These are phyloP conservation scores for Zygotorulaspora mrakii DNA, from an alignment of 1,139 yeast genomes.

Conservation along the genomic window DNA sequence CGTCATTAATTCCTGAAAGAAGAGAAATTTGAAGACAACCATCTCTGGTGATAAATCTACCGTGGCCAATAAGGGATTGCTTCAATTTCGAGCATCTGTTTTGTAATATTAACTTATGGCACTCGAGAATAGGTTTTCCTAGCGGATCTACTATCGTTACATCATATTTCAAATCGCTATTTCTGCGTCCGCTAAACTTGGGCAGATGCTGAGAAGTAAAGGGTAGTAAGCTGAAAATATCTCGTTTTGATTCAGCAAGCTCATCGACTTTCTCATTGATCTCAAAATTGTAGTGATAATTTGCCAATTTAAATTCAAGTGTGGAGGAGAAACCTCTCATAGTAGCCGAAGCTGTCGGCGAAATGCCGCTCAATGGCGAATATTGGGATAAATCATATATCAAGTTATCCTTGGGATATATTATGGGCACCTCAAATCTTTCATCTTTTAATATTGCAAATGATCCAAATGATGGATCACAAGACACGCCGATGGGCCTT, in stretches of 20 bases:
- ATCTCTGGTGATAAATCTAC: constrained; percentile 9
- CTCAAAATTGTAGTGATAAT: constrained; percentile 7
- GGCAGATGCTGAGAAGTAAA: constrained; percentile 3
- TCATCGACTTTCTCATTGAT: constrained; percentile 1
- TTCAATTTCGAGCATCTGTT: constrained; percentile 18
- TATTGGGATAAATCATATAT: constrained; percentile 47
- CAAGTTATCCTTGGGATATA: constrained; percentile 45
- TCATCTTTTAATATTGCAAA: constrained; percentile 71
- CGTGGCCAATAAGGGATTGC: constrained; percentile 7
- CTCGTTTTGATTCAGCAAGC: not conserved
- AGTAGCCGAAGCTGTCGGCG: constrained; percentile 1
- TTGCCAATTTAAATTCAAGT: constrained; percentile 2
- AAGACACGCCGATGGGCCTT: constrained; percentile 47
- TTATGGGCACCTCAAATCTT: constrained; percentile 50
- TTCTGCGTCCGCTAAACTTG: not conserved
- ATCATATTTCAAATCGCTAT: constrained; percentile 21
- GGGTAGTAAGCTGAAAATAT: constrained; percentile 3
- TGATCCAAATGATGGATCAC: constrained; percentile 64
- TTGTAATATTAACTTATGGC: constrained; percentile 26
- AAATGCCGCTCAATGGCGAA: constrained; percentile 42
- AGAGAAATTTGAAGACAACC: constrained; percentile 11
- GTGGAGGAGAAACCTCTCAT: constrained; percentile 8
- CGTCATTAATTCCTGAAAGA: not conserved
- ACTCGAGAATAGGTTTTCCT: constrained; percentile 16
- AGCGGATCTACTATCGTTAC: constrained; percentile 20